Evolutionary conservation across 805 yeast species (phyloP), one percentile per base, ranked within the genome.

Genomic region (Sugiyamaella qingdaonensis): DNA sequence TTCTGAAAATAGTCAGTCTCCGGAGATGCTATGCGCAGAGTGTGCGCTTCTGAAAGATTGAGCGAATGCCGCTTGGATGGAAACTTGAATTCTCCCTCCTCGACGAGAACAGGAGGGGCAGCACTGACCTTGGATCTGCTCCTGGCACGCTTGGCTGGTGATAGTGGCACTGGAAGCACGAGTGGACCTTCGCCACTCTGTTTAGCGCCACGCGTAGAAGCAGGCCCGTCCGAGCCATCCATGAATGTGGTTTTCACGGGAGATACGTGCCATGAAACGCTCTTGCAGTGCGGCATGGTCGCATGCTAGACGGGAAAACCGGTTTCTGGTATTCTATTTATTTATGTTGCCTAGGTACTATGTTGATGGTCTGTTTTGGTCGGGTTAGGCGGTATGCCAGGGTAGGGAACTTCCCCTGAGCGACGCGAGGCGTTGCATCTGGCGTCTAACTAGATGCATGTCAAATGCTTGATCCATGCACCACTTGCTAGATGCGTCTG

Each of bases 241-340:
- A 19, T 39, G 24, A 39, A 16, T 14, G 21, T 19, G 24, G 43
- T 16, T 21, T 16, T 39, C 24, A 39, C 21, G 24, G 43, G 43
- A 13, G 53, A 39, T 4, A 43, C 56, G 41, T 55, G 58, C 58
- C 58, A 55, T 19, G 58, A 55, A 10, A 51, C 49, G 42, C 56
- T 52, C 44, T 52, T 55, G 29, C 51, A 49, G 41, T 55, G 58
- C 24, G 43, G 13, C 43, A 39, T 39, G 24, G 24, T 39, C 19
- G 19, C 43, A 39, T 39, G 24, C 43, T 39, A 19, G 21, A n/a
- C 18, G 14, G 39, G 39, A 7, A n/a, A 24, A 7, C 29, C 29
- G 29, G 29, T 24, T 24, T 24, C 29, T 24, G 29, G 29, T 24
- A 3, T 24, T 39, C 8, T 13, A 39, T 39, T 39, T 39, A 39